Base-by-base conservation (phyloP, 2,329 filamentous ascomycete genomes). In the Hymenoscyphus infarciens region DNA sequence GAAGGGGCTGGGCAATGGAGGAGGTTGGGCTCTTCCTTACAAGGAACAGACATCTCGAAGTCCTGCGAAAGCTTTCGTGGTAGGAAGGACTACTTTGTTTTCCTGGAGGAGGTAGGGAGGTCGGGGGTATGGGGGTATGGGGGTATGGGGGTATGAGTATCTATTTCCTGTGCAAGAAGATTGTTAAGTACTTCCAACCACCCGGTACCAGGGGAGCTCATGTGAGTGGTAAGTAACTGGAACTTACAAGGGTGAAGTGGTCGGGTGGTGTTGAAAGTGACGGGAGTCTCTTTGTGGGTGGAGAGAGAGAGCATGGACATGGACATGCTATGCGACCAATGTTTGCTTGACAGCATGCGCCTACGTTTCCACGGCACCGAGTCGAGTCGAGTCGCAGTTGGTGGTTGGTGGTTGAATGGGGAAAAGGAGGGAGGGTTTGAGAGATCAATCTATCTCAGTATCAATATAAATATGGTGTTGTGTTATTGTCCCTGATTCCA, bases 41-140 rank as follows among this genome's bases (percentile, higher is more conserved):
- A 55, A 55, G 53, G 29, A 55, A 55, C 53, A n/a, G 53, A 55
- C 53, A 55, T 55, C 45, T 49, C 19, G 45, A 22, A 22, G n/a
- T 49, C 19, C 7, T 49, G 39, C 39, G 39, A 19, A 22, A 25
- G 19, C 45, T 49, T 19, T 3, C 45, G 45, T 49, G n/a, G 45
- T 22, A 25, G 45, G 8, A 49, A 22, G 2, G 6, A 10, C 10
- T 49, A 49, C 19, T 49, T 49, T 22, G n/a, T 49, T 49, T 49
- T 22, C 45, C 8, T 25, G 10, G 42, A 19, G 33, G n/a, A 19
- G 33, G n/a, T 22, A n/a, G 39, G 39, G 16, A 49, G 45, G 16
- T 45, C n/a, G n/a, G n/a, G n/a, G n/a, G n/a, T n/a, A n/a, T n/a
- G n/a, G n/a, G n/a, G n/a, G n/a, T n/a, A n/a, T n/a, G n/a, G n/a